These are phyloP conservation scores for Paxillus involutus DNA, from an alignment of 768 basidiomycete species.

Conservation along the genomic window DNA sequence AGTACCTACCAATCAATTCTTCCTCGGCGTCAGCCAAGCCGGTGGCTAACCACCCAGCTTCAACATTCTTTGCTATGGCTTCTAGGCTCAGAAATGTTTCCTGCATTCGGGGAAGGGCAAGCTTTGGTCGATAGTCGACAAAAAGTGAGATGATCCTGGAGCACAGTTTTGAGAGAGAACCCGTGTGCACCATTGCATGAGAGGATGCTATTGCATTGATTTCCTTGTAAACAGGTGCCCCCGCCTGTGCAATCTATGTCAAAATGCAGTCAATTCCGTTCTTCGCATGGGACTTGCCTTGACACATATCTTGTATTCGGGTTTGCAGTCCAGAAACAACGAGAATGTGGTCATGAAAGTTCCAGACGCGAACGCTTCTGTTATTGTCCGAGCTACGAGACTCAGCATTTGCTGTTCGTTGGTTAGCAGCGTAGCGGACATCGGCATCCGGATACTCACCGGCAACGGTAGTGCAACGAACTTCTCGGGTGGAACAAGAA, in stretches of 20 bases:
- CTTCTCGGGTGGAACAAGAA: slow-evolving; percentile 52
- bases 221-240: slow-evolving; percentile 35
- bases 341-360: slow-evolving; percentile 49
- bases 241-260: slow-evolving; percentile 21
- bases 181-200: slow-evolving; percentile 36
- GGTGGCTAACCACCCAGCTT: slow-evolving; percentile 48
- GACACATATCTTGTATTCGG: slow-evolving; percentile 20
- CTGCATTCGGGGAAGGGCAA: slow-evolving; percentile 26
- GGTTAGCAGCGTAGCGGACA: slow-evolving; percentile 8
- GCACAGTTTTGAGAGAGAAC: slow-evolving; percentile 40
- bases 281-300: slow-evolving; percentile 6
- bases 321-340: slow-evolving; percentile 28
- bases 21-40: slow-evolving; percentile 28
- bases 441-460: slow-evolving; percentile 32
- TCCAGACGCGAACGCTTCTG: slow-evolving; percentile 56
- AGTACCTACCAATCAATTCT: slow-evolving; percentile 31
- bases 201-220: slow-evolving; percentile 36
- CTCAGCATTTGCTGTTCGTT: slow-evolving; percentile 24
- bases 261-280: neutral
- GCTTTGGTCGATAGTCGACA: slow-evolving; percentile 34
- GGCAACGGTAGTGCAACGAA: slow-evolving; percentile 62
- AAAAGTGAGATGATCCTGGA: slow-evolving; percentile 33
- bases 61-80: slow-evolving; percentile 42
- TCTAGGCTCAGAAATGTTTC: slow-evolving; percentile 29
- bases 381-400: slow-evolving; percentile 46